These are phyloP conservation scores for Phycomyces nitens DNA, from an alignment of 192 early-diverging fungal genomes.

Conservation along the genomic window DNA sequence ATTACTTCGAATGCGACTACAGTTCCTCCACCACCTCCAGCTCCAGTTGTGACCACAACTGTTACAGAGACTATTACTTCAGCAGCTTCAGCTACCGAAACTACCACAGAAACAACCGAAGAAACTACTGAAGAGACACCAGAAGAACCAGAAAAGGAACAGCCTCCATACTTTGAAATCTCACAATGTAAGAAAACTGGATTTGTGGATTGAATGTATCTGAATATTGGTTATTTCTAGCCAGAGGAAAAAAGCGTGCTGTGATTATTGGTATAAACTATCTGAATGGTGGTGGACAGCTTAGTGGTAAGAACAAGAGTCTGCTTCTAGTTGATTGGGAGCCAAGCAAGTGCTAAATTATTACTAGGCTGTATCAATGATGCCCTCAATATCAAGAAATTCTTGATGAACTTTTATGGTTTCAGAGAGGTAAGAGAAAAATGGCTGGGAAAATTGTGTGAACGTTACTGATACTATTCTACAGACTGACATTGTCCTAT, in stretches of 20 bases:
- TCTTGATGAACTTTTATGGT: constrained; percentile 61
- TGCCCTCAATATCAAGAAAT: constrained; percentile 71
- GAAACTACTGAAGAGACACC: no score
- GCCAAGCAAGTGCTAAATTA: background rate
- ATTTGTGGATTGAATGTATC: background rate
- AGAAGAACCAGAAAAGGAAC: constrained; percentile 9
- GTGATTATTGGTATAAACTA: constrained; percentile 95
- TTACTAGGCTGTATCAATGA: constrained; percentile 76
- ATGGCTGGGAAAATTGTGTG: background rate
- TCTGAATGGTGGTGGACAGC: constrained; percentile 54
- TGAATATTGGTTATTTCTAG: constrained; percentile 6
- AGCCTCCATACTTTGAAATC: constrained; percentile 39
- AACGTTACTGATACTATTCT: background rate
- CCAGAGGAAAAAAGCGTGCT: constrained; percentile 66
- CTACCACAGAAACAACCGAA: background rate
- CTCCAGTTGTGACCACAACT: no score
- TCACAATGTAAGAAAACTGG: constrained; percentile 41
- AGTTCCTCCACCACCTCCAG: no score
- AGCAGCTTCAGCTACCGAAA: background rate
- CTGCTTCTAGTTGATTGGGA: no score
- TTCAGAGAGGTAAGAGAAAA: constrained; percentile 43
- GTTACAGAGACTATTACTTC: no score
- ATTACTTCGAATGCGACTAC: no score
- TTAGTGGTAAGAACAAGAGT: constrained; percentile 35
- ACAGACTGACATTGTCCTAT: constrained; percentile 58